Conservation (phyloP, 108 stramenopile genomes). For the Chaetoceros muelleri region DNA sequence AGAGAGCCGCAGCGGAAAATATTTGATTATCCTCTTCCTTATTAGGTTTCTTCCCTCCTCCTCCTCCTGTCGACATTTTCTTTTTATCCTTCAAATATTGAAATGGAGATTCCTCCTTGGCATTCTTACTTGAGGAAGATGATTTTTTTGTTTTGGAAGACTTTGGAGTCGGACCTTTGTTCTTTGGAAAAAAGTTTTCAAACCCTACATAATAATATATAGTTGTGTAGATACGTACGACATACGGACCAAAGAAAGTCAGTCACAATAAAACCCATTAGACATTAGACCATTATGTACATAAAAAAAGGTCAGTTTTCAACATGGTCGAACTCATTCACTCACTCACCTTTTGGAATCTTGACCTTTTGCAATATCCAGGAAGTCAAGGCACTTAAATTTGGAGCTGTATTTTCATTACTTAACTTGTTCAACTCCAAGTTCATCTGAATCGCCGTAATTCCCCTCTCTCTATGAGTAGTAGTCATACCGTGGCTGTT, state of each 20-base stretch:
- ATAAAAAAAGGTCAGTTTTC: too few relatives aligned
- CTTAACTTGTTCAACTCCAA: background rate
- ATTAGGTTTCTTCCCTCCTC: constrained; percentile 16
- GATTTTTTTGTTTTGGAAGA: constrained; percentile 3
- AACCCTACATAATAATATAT: constrained; percentile 28
- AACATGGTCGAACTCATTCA: too few relatives aligned
- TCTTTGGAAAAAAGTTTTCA: constrained; percentile 76
- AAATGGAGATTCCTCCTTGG: constrained; percentile 5
- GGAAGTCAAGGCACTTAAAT: background rate
- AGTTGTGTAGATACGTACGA: too few relatives aligned
- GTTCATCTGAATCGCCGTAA: background rate
- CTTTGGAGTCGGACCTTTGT: constrained; percentile 29
- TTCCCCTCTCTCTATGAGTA: too few relatives aligned
- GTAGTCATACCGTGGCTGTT: too few relatives aligned
- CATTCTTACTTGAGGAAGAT: constrained; percentile 7
- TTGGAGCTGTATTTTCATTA: background rate
- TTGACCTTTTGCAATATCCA: background rate
- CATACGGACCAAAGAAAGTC: too few relatives aligned
- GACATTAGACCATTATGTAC: too few relatives aligned
- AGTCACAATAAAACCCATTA: too few relatives aligned
- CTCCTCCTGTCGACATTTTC: constrained; percentile 15
- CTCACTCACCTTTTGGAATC: constrained; percentile 3
- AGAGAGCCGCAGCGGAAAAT: constrained; percentile 22
- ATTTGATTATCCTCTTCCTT: constrained; percentile 4
- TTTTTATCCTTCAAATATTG: constrained; percentile 2